These are phyloP conservation scores for Solanum peruvianum DNA, from an alignment of 257 asterid genomes.

Conservation along the genomic window DNA sequence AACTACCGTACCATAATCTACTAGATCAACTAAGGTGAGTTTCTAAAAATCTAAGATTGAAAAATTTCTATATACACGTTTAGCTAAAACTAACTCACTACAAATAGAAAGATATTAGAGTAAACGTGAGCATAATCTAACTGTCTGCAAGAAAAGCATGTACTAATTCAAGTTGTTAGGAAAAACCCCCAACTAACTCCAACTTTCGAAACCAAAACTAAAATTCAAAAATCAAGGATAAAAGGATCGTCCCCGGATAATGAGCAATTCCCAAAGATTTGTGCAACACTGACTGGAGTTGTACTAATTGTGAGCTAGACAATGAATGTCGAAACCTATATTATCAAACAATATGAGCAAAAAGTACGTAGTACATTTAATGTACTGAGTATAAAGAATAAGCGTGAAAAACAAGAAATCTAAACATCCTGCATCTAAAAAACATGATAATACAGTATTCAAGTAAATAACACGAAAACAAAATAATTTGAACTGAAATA, in stretches of 20 bases:
- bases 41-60: no score
- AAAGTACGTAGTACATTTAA: background rate
- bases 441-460: background rate
- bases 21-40: no score
- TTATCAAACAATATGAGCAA: background rate
- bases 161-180: no score
- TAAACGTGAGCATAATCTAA: background rate
- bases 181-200: background rate
- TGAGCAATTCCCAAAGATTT: background rate
- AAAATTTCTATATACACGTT: no score
- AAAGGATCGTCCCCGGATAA: background rate
- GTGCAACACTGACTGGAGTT: background rate
- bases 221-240: background rate
- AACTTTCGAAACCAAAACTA: background rate
- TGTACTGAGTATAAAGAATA: background rate
- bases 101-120: background rate
- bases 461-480: background rate
- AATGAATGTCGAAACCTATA: background rate
- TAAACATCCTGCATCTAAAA: background rate
- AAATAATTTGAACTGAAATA: no score
- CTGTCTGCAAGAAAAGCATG: no score
- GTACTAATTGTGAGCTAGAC: background rate
- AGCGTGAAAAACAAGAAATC: background rate
- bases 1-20: no score
- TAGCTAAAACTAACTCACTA: no score